Percentiles rank a stretch among this genome's conserved stretches.
phyloP scores from a whole-genome alignment of 768 basidiomycete species.

The Collybiopsis luxurians region DNA sequence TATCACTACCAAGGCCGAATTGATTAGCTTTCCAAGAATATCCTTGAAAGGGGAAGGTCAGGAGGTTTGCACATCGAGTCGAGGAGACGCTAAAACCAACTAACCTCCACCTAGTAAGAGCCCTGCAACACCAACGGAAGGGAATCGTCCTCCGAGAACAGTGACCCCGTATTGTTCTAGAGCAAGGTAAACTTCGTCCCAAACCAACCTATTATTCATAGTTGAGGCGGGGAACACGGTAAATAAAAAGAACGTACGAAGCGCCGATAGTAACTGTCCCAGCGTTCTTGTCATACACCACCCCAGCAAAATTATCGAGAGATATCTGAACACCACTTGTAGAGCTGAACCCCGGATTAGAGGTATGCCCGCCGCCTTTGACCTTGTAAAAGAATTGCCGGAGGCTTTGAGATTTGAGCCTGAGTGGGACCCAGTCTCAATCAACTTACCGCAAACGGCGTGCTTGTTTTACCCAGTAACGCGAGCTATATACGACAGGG shows the following conservation, averaged over 20 bases:
- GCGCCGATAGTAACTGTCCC: constrained; percentile 41
- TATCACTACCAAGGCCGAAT: constrained; percentile 40
- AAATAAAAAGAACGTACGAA: too few species aligned
- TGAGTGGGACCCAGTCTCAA: too few species aligned
- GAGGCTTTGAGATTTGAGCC: too few species aligned
- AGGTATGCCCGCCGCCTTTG: constrained; percentile 58
- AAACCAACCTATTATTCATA: constrained; percentile 36
- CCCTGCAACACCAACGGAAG: constrained; percentile 41
- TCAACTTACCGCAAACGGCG: constrained; percentile 16
- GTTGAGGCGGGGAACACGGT: too few species aligned
- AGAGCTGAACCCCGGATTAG: constrained; percentile 57
- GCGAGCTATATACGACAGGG: background rate
- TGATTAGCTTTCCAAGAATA: constrained; percentile 39
- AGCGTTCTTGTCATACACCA: constrained; percentile 35
- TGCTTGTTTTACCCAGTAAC: background rate
- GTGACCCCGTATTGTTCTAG: constrained; percentile 33
- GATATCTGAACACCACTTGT: constrained; percentile 58
- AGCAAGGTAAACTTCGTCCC: constrained; percentile 56
- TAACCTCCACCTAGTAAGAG: constrained; percentile 42
- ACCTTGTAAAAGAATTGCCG: constrained; percentile 40
- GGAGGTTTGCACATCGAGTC: too few species aligned
- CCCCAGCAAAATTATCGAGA: constrained; percentile 44
- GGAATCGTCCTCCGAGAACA: constrained; percentile 39
- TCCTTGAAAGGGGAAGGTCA: background rate
- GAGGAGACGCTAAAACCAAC: background rate